phyloP scores from a whole-genome alignment of 768 basidiomycete species.

The Leucocoprinus leucothites region DNA sequence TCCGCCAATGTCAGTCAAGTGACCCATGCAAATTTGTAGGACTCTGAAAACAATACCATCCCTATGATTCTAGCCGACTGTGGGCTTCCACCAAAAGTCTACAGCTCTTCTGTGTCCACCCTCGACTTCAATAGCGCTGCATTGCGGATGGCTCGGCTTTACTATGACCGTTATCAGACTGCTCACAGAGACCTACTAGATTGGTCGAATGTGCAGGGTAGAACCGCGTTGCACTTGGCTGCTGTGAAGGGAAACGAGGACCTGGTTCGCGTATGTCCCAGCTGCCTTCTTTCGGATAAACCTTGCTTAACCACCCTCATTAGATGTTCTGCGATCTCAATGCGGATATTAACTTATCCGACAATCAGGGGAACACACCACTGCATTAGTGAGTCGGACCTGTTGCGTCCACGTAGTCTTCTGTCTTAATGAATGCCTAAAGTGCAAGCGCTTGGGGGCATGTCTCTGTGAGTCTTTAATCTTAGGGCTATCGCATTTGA shows the following conservation, averaged over 20 bases:
- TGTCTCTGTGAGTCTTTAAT: conserved; percentile 53
- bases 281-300: not conserved
- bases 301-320: not conserved
- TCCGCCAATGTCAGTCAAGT: not conserved
- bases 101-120: conserved; percentile 42
- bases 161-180: conserved; percentile 83
- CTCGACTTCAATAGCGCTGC: conserved; percentile 69
- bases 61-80: conserved; percentile 90
- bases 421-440: conserved; percentile 12
- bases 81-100: conserved; percentile 51
- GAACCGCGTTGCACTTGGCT: conserved; percentile 86
- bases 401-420: conserved; percentile 4
- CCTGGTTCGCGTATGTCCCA: conserved; percentile 68
- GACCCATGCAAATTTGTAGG: conserved; percentile 43
- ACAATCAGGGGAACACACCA: conserved; percentile 90
- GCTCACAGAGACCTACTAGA: conserved; percentile 52
- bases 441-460: conserved; percentile 91
- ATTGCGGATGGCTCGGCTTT: conserved; percentile 83
- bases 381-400: conserved; percentile 76
- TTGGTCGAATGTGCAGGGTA: conserved; percentile 90
- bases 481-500: conserved; percentile 1
- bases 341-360: conserved; percentile 86
- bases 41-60: conserved; percentile 89
- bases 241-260: conserved; percentile 88
- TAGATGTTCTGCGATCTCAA: conserved; percentile 91